Conservation (phyloP, 1,284 basidiomycete species). For the Sanguinoderma infundibulare region DNA sequence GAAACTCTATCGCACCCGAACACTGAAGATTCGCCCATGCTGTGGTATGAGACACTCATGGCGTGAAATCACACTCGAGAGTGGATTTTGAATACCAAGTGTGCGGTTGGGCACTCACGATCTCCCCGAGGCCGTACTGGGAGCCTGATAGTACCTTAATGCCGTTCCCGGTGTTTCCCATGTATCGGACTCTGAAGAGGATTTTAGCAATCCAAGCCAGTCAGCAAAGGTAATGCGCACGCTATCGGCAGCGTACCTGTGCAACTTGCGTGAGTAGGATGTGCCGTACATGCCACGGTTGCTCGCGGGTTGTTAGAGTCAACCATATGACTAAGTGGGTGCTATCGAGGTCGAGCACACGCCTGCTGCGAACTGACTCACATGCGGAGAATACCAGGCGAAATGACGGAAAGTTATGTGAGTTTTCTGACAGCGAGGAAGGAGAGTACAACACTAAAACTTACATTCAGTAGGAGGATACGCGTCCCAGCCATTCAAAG, state of each 20-base stretch:
- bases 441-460: neutral
- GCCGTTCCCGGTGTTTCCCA: neutral
- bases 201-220: neutral
- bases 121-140: neutral
- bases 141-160: constrained; percentile 1
- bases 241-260: constrained; percentile 15
- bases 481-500: neutral
- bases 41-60: neutral
- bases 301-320: neutral
- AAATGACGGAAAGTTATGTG: neutral
- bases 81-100: neutral
- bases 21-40: neutral
- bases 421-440: neutral
- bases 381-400: neutral
- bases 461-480: neutral
- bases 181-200: neutral
- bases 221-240: neutral
- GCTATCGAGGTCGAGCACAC: neutral
- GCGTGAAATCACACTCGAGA: neutral
- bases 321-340: neutral
- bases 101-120: neutral
- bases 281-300: neutral
- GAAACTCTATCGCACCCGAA: neutral
- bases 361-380: neutral
- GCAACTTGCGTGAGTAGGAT: constrained; percentile 5